A percentile compares a stretch with the other conserved stretches of the same genome.
phyloP scores from a whole-genome alignment of 805 yeast species.

The Candida odintsovae region DNA sequence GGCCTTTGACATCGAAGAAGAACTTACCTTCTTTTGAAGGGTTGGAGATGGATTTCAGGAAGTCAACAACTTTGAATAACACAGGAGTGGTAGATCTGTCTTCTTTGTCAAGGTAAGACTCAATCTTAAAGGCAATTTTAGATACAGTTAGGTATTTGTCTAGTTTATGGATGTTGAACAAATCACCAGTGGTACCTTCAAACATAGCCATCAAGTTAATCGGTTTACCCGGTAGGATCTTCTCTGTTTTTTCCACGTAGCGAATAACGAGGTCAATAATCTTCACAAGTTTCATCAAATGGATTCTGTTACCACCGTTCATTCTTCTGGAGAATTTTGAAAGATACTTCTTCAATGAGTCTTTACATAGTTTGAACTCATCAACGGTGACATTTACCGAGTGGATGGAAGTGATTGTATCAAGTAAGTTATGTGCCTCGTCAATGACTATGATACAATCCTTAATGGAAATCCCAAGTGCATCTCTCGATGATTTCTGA shows the following conservation, averaged over 20 bases:
- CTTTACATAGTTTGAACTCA: slow-evolving; percentile 41
- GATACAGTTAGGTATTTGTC: slow-evolving; percentile 58
- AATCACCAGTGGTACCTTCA: slow-evolving; percentile 54
- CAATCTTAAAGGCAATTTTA: slow-evolving; percentile 80
- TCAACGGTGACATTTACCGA: slow-evolving; percentile 50
- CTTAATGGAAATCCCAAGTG: slow-evolving; percentile 52
- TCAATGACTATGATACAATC: slow-evolving; percentile 74
- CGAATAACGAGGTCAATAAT: slow-evolving; percentile 45
- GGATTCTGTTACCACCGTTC: slow-evolving; percentile 66
- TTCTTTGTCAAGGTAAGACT: slow-evolving; percentile 49
- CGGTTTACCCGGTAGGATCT: slow-evolving; percentile 45
- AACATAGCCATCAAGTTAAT: slow-evolving; percentile 50
- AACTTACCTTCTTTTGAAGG: slow-evolving; percentile 78
- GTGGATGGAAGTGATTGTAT: slow-evolving; percentile 63
- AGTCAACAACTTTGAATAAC: slow-evolving; percentile 59
- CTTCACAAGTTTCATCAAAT: slow-evolving; percentile 57
- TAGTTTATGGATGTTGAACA: slow-evolving; percentile 62
- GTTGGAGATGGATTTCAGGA: slow-evolving; percentile 58
- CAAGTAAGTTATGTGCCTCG: slow-evolving; percentile 88
- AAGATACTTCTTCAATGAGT: slow-evolving; percentile 49
- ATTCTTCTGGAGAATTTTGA: slow-evolving; percentile 57
- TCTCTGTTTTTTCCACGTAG: slow-evolving; percentile 36
- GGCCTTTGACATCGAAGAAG: slow-evolving; percentile 47
- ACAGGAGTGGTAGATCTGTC: slow-evolving; percentile 35
- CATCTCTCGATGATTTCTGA: slow-evolving; percentile 55